Conservation (phyloP, 1,139 yeast species). For the Debaryomyces subglobosus region DNA sequence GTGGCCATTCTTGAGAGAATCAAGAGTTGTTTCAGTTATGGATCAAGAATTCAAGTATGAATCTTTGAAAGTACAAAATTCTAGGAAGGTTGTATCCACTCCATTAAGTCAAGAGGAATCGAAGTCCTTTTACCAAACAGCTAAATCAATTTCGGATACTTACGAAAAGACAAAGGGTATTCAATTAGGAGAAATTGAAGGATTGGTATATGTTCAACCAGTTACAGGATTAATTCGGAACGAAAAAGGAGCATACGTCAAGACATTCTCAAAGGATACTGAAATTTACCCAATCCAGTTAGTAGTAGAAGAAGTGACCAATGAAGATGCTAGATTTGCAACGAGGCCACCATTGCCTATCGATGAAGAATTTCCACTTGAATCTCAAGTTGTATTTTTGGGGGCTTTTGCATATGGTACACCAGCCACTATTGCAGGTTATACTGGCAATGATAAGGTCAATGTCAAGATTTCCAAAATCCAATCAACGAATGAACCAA, state of each 20-base stretch:
- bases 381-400: conserved; percentile 74
- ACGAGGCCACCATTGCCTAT: conserved; percentile 80
- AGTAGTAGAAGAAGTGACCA: conserved; percentile 72
- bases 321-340: conserved; percentile 72
- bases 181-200: conserved; percentile 53
- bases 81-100: conserved; percentile 40
- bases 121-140: conserved; percentile 41
- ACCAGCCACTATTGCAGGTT: conserved; percentile 73
- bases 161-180: conserved; percentile 61
- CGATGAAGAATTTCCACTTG: conserved; percentile 78
- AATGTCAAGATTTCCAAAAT: conserved; percentile 56
- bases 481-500: conserved; percentile 58
- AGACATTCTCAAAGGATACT: conserved; percentile 57
- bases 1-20: conserved; percentile 91
- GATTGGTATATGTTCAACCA: conserved; percentile 67
- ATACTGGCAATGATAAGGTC: conserved; percentile 54
- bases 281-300: conserved; percentile 75
- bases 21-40: conserved; percentile 64
- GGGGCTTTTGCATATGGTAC: conserved; percentile 91
- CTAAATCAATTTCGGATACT: conserved; percentile 33
- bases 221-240: conserved; percentile 80
- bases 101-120: conserved; percentile 45
- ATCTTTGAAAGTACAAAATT: conserved; percentile 32
- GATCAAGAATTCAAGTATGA: conserved; percentile 57
- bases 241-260: conserved; percentile 74